Evolutionary conservation across 2,329 filamentous ascomycete species (phyloP).

Genomic region (Lojkania enalia): DNA sequence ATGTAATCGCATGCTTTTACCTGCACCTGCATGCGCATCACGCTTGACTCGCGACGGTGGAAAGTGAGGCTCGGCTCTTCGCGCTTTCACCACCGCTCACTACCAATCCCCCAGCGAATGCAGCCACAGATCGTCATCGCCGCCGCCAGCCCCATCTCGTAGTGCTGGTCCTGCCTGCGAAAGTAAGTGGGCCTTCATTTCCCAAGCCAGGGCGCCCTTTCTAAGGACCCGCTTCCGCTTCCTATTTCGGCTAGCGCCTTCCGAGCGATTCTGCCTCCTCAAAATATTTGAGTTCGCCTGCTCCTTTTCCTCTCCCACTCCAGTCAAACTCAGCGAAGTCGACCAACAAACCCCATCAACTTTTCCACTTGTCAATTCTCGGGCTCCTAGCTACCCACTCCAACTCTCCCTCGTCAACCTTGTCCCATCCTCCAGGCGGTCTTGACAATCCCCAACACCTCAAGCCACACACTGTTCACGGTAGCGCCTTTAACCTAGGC

Average conservation of each 20-base stretch:
- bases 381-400: conserved; percentile 56
- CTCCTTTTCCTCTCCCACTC: conserved; percentile 35
- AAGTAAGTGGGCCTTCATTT: conserved; percentile 2
- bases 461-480: conserved; percentile 41
- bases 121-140: no score
- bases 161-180: conserved; percentile 10
- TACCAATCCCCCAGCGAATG: no score
- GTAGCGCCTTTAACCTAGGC: conserved; percentile 43
- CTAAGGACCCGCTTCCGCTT: conserved; percentile 27
- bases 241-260: conserved; percentile 30
- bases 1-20: no score
- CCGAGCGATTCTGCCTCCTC: conserved; percentile 16
- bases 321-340: conserved; percentile 36
- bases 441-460: conserved; percentile 46
- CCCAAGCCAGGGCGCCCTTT: conserved; percentile 21
- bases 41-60: no score
- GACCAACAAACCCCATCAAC: conserved; percentile 34
- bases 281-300: conserved; percentile 31
- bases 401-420: conserved; percentile 56
- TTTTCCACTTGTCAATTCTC: conserved; percentile 36
- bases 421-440: conserved; percentile 54
- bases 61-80: no score
- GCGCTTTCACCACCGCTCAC: no score
- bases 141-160: conserved; percentile 11
- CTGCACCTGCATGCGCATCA: no score